phyloP scores from a whole-genome alignment of 139 green algal species.

The Bryopsis sp. region DNA sequence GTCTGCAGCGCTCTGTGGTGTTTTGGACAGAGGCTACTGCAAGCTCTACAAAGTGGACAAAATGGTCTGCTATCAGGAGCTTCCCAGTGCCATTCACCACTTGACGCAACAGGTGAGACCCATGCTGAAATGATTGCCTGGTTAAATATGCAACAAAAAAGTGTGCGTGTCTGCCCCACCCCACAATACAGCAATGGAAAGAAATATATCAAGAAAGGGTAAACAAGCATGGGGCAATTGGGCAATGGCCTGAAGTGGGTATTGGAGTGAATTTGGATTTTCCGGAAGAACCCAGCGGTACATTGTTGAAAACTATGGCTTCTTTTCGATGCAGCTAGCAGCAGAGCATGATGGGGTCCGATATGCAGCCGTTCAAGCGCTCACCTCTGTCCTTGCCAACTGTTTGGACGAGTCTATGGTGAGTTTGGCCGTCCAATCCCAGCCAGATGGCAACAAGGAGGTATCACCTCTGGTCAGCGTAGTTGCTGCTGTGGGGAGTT shows the following conservation, averaged over 20 bases:
- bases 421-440: constrained; percentile 12
- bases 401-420: constrained; percentile 22
- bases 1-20: neutral
- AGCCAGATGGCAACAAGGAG: constrained; percentile 14
- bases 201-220: neutral
- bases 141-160: no score
- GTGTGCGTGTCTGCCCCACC: no score
- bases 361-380: constrained; percentile 7
- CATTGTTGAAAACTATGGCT: neutral
- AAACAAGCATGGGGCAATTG: neutral
- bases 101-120: constrained; percentile 45
- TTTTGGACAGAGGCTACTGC: neutral
- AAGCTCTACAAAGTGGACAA: constrained; percentile 26
- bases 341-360: constrained; percentile 68
- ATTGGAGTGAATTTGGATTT: neutral
- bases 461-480: constrained; percentile 36
- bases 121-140: no score
- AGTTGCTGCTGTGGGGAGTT: constrained; percentile 45
- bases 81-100: constrained; percentile 50
- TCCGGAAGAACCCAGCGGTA: neutral
- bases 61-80: constrained; percentile 18
- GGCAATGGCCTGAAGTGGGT: neutral
- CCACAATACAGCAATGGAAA: no score
- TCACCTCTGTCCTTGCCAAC: constrained; percentile 14
- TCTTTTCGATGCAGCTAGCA: constrained; percentile 29